These are phyloP conservation scores for Clonostachys rhizophaga DNA, from an alignment of 2,329 filamentous ascomycete genomes.

Conservation along the genomic window DNA sequence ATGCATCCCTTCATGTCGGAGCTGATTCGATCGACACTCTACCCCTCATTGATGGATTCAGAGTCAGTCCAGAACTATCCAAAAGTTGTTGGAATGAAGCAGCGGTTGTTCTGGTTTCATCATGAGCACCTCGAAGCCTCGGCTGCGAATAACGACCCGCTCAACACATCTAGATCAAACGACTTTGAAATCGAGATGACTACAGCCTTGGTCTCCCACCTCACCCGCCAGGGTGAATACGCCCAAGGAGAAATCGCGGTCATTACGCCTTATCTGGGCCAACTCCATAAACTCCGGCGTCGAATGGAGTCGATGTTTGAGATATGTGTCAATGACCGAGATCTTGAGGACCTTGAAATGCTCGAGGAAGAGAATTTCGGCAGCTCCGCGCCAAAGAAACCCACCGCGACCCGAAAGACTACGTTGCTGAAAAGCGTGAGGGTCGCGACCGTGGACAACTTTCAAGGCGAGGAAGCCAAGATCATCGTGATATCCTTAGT, in stretches of 20 bases:
- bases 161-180: slow-evolving; percentile 46
- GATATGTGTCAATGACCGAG: slow-evolving; percentile 60
- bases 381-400: background rate
- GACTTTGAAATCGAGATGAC: slow-evolving; percentile 37
- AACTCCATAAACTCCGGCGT: slow-evolving; percentile 45
- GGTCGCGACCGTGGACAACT: slow-evolving; percentile 68
- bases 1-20: slow-evolving; percentile 61
- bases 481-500: slow-evolving; percentile 67
- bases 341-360: slow-evolving; percentile 46
- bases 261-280: slow-evolving; percentile 60
- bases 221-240: slow-evolving; percentile 62
- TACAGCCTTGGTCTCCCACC: slow-evolving; percentile 55
- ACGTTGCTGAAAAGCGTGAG: slow-evolving; percentile 43
- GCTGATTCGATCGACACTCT: slow-evolving; percentile 49
- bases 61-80: slow-evolving; percentile 29
- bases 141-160: slow-evolving; percentile 15
- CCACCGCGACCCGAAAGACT: slow-evolving; percentile 9
- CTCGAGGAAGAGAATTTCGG: slow-evolving; percentile 20
- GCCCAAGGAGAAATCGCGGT: slow-evolving; percentile 60
- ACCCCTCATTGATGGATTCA: slow-evolving; percentile 50
- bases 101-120: slow-evolving; percentile 58
- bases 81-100: slow-evolving; percentile 45
- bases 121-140: slow-evolving; percentile 42
- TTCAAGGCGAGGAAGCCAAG: slow-evolving; percentile 73
- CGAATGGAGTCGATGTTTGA: slow-evolving; percentile 44